These are phyloP conservation scores for Komagataea norvegica DNA, from an alignment of 1,139 yeast species.

Conservation along the genomic window DNA sequence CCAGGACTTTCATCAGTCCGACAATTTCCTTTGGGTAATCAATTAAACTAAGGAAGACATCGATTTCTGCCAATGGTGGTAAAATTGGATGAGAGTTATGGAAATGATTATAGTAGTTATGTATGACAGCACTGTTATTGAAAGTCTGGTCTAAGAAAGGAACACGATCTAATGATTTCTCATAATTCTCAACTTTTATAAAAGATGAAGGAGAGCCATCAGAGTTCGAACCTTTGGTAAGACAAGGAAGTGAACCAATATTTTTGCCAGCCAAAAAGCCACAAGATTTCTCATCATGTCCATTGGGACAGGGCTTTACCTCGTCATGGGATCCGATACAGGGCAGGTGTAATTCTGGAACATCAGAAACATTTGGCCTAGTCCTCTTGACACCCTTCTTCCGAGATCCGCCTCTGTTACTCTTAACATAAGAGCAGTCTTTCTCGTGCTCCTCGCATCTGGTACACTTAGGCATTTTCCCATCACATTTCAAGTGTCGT, in stretches of 20 bases:
- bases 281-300: conserved; percentile 21
- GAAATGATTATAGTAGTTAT: conserved; percentile 36
- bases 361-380: conserved; percentile 4
- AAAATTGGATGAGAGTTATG: conserved; percentile 43
- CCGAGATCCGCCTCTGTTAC: conserved; percentile 48
- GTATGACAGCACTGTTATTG: conserved; percentile 28
- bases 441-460: conserved; percentile 34
- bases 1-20: conserved; percentile 41
- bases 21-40: conserved; percentile 38
- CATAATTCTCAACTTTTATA: conserved; percentile 1
- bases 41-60: conserved; percentile 29
- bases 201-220: background rate
- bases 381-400: conserved; percentile 37
- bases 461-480: conserved; percentile 40
- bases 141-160: conserved; percentile 19
- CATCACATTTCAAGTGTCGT: conserved; percentile 46
- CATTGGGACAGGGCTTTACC: conserved; percentile 22
- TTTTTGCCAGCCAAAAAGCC: conserved; percentile 15
- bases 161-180: conserved; percentile 5
- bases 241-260: conserved; percentile 13
- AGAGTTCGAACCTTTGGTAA: background rate
- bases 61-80: conserved; percentile 35
- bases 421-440: conserved; percentile 42
- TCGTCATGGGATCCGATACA: conserved; percentile 16
- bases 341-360: conserved; percentile 13